Evolutionary conservation across 208 protist genomes (phyloP).

Genomic region (Porcisia deanei): DNA sequence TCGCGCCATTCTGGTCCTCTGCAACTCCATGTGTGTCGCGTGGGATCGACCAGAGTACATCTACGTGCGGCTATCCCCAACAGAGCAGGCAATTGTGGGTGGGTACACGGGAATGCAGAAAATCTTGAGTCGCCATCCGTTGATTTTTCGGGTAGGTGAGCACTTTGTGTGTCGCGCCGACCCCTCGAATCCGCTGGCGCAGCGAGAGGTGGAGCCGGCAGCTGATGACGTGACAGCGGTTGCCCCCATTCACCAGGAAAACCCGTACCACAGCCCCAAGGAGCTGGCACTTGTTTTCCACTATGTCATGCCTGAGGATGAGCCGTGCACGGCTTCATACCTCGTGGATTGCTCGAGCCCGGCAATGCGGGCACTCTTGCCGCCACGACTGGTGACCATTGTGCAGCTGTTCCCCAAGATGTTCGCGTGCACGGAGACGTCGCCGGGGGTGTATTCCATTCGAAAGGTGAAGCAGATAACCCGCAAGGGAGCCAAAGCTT

Average conservation of each 20-base stretch:
- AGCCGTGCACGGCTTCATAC: conserved; percentile 59
- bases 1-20: conserved; percentile 49
- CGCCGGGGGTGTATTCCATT: conserved; percentile 73
- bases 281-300: conserved; percentile 82
- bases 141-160: conserved; percentile 65
- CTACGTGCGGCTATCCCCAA: conserved; percentile 62
- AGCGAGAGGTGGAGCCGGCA: conserved; percentile 50
- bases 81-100: conserved; percentile 46
- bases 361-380: conserved; percentile 75
- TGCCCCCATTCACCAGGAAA: conserved; percentile 55
- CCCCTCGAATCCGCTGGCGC: conserved; percentile 55
- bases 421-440: conserved; percentile 76
- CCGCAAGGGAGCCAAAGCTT: neutral
- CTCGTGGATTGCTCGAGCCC: conserved; percentile 76
- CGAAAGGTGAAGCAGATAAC: conserved; percentile 43
- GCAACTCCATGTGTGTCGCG: conserved; percentile 48
- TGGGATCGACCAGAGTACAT: conserved; percentile 88
- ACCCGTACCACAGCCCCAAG: conserved; percentile 66
- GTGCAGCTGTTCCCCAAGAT: conserved; percentile 70
- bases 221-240: conserved; percentile 48
- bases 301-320: conserved; percentile 67
- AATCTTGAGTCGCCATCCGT: conserved; percentile 62
- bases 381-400: conserved; percentile 66
- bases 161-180: conserved; percentile 78
- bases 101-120: conserved; percentile 68